These are phyloP conservation scores for Wickerhamomyces queroliae DNA, from an alignment of 805 yeast genomes.

Conservation along the genomic window DNA sequence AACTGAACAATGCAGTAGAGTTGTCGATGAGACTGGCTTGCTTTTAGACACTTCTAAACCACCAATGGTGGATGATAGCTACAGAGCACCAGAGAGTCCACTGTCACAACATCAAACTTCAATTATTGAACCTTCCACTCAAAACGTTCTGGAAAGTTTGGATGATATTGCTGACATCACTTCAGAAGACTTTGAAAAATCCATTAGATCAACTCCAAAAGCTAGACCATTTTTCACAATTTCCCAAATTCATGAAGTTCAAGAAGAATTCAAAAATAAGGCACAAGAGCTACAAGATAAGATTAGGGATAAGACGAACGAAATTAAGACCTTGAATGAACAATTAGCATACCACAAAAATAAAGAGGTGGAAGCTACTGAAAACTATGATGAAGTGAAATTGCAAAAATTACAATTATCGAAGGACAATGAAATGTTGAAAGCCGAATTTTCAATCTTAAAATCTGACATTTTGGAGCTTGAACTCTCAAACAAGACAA, in stretches of 20 bases:
- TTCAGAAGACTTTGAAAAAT: slow-evolving; percentile 7
- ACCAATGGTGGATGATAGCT: slow-evolving; percentile 16
- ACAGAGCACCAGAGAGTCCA: slow-evolving; percentile 12
- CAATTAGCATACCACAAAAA: slow-evolving; percentile 11
- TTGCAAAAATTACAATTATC: slow-evolving; percentile 14
- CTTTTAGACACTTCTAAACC: slow-evolving; percentile 15
- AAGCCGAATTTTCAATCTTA: slow-evolving; percentile 15
- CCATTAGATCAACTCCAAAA: slow-evolving; percentile 12
- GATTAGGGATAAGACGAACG: slow-evolving; percentile 13
- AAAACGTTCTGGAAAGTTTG: slow-evolving; percentile 5
- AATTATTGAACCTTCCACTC: slow-evolving; percentile 3
- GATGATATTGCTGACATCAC: slow-evolving; percentile 5
- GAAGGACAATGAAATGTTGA: slow-evolving; percentile 14
- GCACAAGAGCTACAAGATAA: slow-evolving; percentile 15
- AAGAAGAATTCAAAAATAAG: slow-evolving; percentile 18
- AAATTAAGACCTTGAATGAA: slow-evolving; percentile 12
- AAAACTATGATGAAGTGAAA: slow-evolving; percentile 10
- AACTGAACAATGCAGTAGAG: slow-evolving; percentile 23
- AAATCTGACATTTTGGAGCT: slow-evolving; percentile 13
- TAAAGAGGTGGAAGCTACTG: slow-evolving; percentile 14
- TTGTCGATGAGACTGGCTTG: slow-evolving; percentile 13
- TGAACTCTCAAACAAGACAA: slow-evolving; percentile 5
- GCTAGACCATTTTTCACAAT: slow-evolving; percentile 23
- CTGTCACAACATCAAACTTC: slow-evolving; percentile 7
- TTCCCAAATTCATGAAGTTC: slow-evolving; percentile 22